Base-by-base conservation (phyloP, 768 basidiomycete species). In the Kwoniella sp. region DNA sequence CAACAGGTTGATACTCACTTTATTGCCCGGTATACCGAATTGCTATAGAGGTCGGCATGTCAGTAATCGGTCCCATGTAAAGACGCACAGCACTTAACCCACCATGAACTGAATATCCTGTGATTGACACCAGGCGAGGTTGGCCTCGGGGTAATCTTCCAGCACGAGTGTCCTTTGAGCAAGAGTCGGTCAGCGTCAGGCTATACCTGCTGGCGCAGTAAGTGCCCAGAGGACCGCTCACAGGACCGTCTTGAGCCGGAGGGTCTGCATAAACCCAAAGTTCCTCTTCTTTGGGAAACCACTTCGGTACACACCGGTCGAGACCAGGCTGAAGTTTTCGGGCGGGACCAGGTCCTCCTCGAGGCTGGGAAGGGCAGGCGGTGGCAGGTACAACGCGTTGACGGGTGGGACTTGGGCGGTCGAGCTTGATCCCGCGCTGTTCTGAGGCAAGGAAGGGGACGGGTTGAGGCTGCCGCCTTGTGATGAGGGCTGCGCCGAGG, bases 11-110 rank as follows among this genome's bases (percentile, higher is more conserved):
- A 62, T 76, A n/a, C n/a, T n/a, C n/a, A n/a, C n/a, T n/a, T n/a
- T 77, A 57, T 76, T 76, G 1, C 73, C 76, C 3, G 76, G 75
- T 10, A 77, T 76, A 31, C 73, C 71, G 48, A 76, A 75, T 64
- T 75, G 74, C 66, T 71, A 48, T 23, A 40, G 40, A 14, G 17
- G 50, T 40, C 17, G 52, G 56, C 31, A 39, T 12, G 36, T 25
- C 12, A 23, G 29, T 43, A 6, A 12, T 32, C 31, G 15, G 31
- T 32, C 15, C 15, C 9, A 15, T 32, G 15, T 32, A 32, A 7
- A 32, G n/a, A 31, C 20, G 31, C n/a, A 10, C 22, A 44, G n/a
- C 26, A 15, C 50, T 20, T 10, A 12, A 53, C 65, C 46, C 19
- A 64, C 68, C 56, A 71, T 67, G 50, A 73, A 74, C 50, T 73